Evolutionary conservation across 768 basidiomycete species (phyloP).

Genomic region (Auriscalpium microsporum): DNA sequence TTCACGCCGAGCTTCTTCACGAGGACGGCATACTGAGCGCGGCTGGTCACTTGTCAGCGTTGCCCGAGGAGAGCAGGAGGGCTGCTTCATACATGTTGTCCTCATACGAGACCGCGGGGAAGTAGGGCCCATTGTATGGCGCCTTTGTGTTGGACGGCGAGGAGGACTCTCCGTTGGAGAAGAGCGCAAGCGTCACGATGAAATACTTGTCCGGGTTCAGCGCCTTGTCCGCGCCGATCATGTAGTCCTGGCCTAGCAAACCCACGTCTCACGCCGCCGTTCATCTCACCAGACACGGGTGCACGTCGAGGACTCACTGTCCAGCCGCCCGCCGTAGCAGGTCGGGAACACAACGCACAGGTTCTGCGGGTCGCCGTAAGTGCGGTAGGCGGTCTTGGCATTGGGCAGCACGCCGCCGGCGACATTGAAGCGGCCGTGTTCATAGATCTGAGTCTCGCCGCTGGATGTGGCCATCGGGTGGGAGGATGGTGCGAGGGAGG

Average conservation of each 20-base stretch:
- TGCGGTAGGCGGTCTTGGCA: slow-evolving; percentile 49
- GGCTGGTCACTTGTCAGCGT: slow-evolving; percentile 7
- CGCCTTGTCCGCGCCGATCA: slow-evolving; percentile 43
- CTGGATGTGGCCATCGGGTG: too few relatives aligned
- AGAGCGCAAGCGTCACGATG: slow-evolving; percentile 48
- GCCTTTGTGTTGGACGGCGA: slow-evolving; percentile 50
- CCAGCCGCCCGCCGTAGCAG: slow-evolving; percentile 45
- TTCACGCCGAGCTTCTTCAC: slow-evolving; percentile 17
- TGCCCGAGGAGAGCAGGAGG: not conserved
- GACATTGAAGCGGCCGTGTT: slow-evolving; percentile 46
- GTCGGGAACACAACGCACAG: slow-evolving; percentile 53
- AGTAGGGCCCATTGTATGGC: slow-evolving; percentile 25
- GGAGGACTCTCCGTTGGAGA: slow-evolving; percentile 54
- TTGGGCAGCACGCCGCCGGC: slow-evolving; percentile 46
- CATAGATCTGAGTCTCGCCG: slow-evolving; percentile 33
- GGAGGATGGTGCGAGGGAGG: too few relatives aligned
- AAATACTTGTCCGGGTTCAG: slow-evolving; percentile 46
- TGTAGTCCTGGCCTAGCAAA: slow-evolving; percentile 33
- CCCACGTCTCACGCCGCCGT: slow-evolving; percentile 11
- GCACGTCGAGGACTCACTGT: slow-evolving; percentile 28
- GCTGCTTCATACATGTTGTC: slow-evolving; percentile 19
- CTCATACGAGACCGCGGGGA: slow-evolving; percentile 22
- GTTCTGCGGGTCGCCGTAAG: slow-evolving; percentile 42
- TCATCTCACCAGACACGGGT: not conserved
- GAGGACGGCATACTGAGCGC: slow-evolving; percentile 20